phyloP scores from a whole-genome alignment of 176 grass and related monocot species.

The Zizania latifolia region DNA sequence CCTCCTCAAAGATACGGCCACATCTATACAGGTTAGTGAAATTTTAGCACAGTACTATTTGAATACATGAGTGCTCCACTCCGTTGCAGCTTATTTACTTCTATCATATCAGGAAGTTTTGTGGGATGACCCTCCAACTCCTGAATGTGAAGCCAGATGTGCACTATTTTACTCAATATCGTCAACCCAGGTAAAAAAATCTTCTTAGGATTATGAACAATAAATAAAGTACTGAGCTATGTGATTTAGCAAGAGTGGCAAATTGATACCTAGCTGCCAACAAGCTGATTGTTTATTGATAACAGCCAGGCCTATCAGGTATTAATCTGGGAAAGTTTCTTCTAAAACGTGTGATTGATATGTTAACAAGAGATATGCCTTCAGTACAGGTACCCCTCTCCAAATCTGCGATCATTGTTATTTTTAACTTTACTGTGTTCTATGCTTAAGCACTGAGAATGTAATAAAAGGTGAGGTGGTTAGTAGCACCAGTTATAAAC shows the following conservation, averaged over 20 bases:
- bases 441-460: background rate
- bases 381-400: conserved; percentile 52
- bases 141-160: conserved; percentile 82
- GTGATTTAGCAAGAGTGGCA: background rate
- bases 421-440: background rate
- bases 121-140: conserved; percentile 79
- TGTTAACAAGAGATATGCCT: conserved; percentile 83
- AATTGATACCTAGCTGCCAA: conserved; percentile 1
- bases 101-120: conserved; percentile 65
- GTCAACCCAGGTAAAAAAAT: conserved; percentile 74
- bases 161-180: conserved; percentile 98
- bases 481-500: background rate
- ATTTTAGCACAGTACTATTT: background rate
- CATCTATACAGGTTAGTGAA: conserved; percentile 75
- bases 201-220: background rate
- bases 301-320: conserved; percentile 85
- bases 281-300: conserved; percentile 30
- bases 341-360: conserved; percentile 79
- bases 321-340: conserved; percentile 98
- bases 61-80: conserved; percentile 7
- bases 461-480: background rate
- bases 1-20: conserved; percentile 72
- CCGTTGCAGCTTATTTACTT: conserved; percentile 10
- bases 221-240: background rate
- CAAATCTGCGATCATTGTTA: background rate